Conservation (phyloP, 768 basidiomycete genomes). For the Hypholoma sublateritium region DNA sequence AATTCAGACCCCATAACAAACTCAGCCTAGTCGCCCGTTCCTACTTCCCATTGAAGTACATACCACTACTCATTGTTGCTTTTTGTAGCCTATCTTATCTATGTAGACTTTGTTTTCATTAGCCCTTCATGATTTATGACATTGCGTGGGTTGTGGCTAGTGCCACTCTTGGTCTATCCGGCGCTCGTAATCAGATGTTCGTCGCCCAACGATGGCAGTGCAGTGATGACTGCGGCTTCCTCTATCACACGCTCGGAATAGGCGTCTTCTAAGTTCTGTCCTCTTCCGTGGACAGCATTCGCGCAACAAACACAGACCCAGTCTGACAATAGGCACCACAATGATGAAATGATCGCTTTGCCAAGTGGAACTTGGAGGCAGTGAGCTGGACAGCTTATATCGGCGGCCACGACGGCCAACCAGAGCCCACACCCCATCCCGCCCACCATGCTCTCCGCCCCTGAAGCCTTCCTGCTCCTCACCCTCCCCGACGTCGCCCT, state of each 20-base stretch:
- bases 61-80: conserved; percentile 14
- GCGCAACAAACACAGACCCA: no score
- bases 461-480: conserved; percentile 56
- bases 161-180: not conserved
- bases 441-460: not conserved
- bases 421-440: not conserved
- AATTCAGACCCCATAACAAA: not conserved
- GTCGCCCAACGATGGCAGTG: not conserved
- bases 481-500: conserved; percentile 50
- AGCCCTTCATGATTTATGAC: not conserved
- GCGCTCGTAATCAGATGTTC: no score
- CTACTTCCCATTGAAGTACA: conserved; percentile 2
- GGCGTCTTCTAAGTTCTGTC: not conserved
- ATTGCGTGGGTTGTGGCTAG: not conserved
- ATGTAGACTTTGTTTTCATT: conserved; percentile 12
- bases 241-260: no score
- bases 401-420: no score
- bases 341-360: conserved; percentile 4
- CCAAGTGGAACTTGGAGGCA: conserved; percentile 10
- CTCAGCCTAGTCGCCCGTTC: not conserved
- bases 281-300: no score
- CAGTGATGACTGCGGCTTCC: not conserved
- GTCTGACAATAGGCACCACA: not conserved
- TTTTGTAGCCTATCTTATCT: conserved; percentile 17
- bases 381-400: not conserved